A percentile compares a stretch with the other conserved stretches of the same genome.
phyloP scores from a whole-genome alignment of 371 early-diverging fungal genomes.

The Mucor racemosus region DNA sequence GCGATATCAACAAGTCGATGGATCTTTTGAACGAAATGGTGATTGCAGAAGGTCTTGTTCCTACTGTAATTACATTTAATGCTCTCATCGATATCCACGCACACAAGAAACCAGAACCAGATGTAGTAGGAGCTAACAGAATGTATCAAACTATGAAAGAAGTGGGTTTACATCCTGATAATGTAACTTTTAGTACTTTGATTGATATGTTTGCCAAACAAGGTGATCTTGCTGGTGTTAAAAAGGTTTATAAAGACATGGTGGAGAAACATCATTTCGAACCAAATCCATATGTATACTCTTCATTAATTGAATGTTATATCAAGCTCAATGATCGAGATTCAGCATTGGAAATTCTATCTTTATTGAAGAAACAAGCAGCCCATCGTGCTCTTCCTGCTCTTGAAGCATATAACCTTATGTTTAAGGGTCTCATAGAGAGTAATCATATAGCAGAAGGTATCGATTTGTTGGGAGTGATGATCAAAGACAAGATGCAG shows the following conservation, averaged over 20 bases:
- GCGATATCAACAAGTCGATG: constrained; percentile 37
- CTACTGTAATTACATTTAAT: constrained; percentile 51
- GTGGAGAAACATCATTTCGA: constrained; percentile 20
- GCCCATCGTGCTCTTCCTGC: neutral
- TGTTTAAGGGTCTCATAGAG: constrained; percentile 33
- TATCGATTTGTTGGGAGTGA: constrained; percentile 28
- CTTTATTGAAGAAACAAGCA: constrained; percentile 17
- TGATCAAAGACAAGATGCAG: constrained; percentile 26
- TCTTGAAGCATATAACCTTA: constrained; percentile 33
- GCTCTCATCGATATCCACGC: constrained; percentile 56
- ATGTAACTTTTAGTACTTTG: constrained; percentile 40
- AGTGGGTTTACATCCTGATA: constrained; percentile 34
- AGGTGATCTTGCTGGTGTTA: constrained; percentile 35
- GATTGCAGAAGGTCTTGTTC: constrained; percentile 22
- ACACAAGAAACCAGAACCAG: constrained; percentile 42
- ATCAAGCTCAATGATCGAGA: constrained; percentile 28
- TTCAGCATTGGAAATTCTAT: constrained; percentile 33
- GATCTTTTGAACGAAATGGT: constrained; percentile 44
- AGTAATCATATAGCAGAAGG: constrained; percentile 31
- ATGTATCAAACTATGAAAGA: constrained; percentile 37
- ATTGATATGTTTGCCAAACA: constrained; percentile 52
- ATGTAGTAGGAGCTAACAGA: constrained; percentile 34
- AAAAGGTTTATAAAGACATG: constrained; percentile 37
- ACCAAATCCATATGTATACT: constrained; percentile 36
- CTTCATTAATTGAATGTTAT: constrained; percentile 45